These are phyloP conservation scores for Clavispora asparagi DNA, from an alignment of 805 yeast genomes.

Conservation along the genomic window DNA sequence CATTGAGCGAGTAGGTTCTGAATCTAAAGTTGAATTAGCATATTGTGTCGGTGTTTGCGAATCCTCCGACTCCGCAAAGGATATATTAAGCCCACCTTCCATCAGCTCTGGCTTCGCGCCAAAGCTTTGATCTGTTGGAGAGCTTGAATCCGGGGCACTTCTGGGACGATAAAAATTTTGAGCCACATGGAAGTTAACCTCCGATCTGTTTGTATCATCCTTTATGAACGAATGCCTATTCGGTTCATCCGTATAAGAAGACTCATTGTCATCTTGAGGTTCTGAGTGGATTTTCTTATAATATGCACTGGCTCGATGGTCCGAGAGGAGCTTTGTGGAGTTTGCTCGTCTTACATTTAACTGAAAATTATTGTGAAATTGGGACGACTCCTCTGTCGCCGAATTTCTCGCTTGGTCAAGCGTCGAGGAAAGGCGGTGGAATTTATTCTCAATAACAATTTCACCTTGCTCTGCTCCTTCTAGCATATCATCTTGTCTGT, in stretches of 20 bases:
- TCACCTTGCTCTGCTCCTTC: not conserved
- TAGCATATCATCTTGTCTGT: conserved; percentile 1
- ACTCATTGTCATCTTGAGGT: conserved; percentile 8
- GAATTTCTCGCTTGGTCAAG: conserved; percentile 23
- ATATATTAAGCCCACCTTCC: not conserved
- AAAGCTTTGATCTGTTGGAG: not conserved
- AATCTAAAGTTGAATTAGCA: not conserved
- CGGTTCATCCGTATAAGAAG: not conserved
- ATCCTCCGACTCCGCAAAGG: not conserved
- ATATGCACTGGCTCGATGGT: conserved; percentile 22
- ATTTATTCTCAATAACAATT: conserved; percentile 14
- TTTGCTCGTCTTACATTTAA: conserved; percentile 32
- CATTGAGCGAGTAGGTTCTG: not conserved
- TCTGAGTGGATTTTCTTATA: conserved; percentile 27
- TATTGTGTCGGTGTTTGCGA: not conserved
- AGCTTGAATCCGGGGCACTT: not conserved
- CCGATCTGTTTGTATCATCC: not conserved
- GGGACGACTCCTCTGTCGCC: conserved; percentile 36
- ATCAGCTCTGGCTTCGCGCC: not conserved
- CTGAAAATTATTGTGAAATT: conserved; percentile 34
- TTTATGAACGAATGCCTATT: not conserved
- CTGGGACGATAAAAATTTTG: not conserved
- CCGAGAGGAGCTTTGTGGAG: conserved; percentile 5
- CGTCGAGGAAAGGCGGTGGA: conserved; percentile 33
- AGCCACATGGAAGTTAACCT: not conserved